Evolutionary conservation across 1,284 basidiomycete species (phyloP).

Genomic region (Cryptococcus neoformans): DNA sequence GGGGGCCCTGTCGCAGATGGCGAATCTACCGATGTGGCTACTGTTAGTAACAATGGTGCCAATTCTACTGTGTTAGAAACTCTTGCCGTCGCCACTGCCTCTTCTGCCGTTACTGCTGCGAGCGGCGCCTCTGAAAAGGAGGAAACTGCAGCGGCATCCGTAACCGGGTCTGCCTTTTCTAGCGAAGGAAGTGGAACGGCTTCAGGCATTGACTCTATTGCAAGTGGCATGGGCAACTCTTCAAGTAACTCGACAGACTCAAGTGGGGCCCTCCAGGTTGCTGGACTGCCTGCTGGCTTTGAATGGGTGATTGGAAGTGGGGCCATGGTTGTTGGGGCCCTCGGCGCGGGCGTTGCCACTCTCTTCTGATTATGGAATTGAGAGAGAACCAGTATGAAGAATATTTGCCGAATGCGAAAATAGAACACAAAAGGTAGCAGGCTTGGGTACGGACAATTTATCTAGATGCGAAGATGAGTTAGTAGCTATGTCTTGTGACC

Average conservation of each 20-base stretch:
- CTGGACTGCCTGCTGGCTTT: conserved; percentile 1
- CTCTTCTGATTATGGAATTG: conserved; percentile 12
- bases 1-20: conserved; percentile 1
- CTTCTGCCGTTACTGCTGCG: background rate
- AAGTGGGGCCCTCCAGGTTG: background rate
- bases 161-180: background rate
- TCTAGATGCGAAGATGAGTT: too few species aligned
- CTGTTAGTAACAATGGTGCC: background rate
- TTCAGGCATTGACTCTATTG: background rate
- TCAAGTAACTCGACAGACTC: background rate
- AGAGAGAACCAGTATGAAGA: background rate
- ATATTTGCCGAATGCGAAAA: background rate
- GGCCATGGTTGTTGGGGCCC: conserved; percentile 14
- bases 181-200: background rate
- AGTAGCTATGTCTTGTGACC: too few species aligned
- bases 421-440: background rate
- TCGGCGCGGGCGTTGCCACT: conserved; percentile 19
- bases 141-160: background rate
- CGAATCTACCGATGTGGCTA: background rate
- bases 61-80: background rate
- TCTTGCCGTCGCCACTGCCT: background rate
- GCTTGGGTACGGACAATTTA: too few species aligned
- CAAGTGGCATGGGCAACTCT: background rate
- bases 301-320: conserved; percentile 13
- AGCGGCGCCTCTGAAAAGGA: background rate